These are phyloP conservation scores for Penicillium odoratum DNA, from an alignment of 495 filamentous ascomycete species.

Conservation along the genomic window DNA sequence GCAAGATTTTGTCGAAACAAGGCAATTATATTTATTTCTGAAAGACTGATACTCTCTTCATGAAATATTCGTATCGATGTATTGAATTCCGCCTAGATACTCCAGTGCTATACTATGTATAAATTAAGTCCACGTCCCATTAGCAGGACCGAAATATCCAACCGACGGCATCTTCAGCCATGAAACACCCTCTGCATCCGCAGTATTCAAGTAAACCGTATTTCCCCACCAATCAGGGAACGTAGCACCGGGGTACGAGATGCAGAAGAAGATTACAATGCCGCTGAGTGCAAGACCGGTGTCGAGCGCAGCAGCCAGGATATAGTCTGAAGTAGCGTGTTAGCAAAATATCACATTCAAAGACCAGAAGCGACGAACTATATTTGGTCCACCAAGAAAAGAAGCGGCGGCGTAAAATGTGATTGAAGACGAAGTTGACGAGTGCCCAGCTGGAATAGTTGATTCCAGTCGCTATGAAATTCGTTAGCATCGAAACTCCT, in stretches of 20 bases:
- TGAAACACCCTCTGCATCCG: slow-evolving; percentile 42
- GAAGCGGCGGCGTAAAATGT: slow-evolving; percentile 1
- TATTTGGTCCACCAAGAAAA: slow-evolving; percentile 6
- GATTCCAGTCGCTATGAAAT: slow-evolving; percentile 40
- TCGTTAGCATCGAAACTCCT: neutral
- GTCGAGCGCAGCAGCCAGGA: slow-evolving; percentile 34
- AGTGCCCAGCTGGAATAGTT: slow-evolving; percentile 52
- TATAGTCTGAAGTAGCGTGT: slow-evolving; percentile 19
- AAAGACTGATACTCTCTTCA: too few relatives aligned
- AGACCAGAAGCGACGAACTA: neutral
- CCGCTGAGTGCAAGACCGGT: slow-evolving; percentile 35
- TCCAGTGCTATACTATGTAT: neutral
- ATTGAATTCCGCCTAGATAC: neutral
- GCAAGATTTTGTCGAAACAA: too few relatives aligned
- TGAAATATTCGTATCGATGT: too few relatives aligned
- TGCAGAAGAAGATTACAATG: slow-evolving; percentile 37
- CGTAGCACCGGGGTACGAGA: slow-evolving; percentile 36
- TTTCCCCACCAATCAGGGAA: slow-evolving; percentile 45
- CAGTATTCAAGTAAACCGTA: slow-evolving; percentile 47
- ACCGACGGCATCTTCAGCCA: slow-evolving; percentile 41
- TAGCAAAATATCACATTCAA: neutral
- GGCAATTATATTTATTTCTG: too few relatives aligned
- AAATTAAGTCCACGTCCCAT: slow-evolving; percentile 39
- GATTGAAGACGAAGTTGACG: slow-evolving; percentile 43
- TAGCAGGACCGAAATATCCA: slow-evolving; percentile 46